phyloP scores from a whole-genome alignment of 768 basidiomycete species.

The Lyophyllum atratum region DNA sequence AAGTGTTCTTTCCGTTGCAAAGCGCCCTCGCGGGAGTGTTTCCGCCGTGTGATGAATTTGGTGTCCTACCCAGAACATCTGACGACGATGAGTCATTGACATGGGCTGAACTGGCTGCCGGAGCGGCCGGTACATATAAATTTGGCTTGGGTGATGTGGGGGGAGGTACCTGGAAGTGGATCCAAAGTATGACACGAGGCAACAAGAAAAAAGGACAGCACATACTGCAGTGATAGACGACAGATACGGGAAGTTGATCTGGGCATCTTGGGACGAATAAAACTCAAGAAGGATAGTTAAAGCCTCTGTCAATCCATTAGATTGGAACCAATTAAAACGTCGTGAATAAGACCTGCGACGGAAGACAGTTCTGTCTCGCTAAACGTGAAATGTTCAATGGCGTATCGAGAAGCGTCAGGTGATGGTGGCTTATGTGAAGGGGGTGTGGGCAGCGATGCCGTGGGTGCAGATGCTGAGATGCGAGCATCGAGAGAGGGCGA shows the following conservation, averaged over 20 bases:
- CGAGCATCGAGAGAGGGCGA: conserved; percentile 75
- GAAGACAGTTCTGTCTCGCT: conserved; percentile 55
- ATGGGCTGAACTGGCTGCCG: conserved; percentile 12
- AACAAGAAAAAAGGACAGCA: conserved; percentile 14
- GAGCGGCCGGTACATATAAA: conserved; percentile 20
- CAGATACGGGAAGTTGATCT: conserved; percentile 49
- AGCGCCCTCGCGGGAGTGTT: conserved; percentile 45
- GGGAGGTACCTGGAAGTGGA: conserved; percentile 44
- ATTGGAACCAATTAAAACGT: background rate
- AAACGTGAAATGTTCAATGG: conserved; percentile 67
- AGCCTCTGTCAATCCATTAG: conserved; percentile 46
- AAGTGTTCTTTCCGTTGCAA: conserved; percentile 14
- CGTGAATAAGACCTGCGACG: conserved; percentile 55
- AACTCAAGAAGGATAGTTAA: conserved; percentile 71
- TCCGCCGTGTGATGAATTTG: conserved; percentile 62
- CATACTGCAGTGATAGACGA: conserved; percentile 51
- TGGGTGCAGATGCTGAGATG: conserved; percentile 69
- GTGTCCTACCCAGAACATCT: conserved; percentile 48
- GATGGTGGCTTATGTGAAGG: conserved; percentile 76
- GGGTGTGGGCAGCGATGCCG: conserved; percentile 78
- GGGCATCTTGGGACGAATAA: conserved; percentile 63
- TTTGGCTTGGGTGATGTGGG: conserved; percentile 36
- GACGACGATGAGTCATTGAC: conserved; percentile 18
- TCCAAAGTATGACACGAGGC: conserved; percentile 5
- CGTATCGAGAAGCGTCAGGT: conserved; percentile 69